Evolutionary conservation across 2,329 filamentous ascomycete species (phyloP), one percentile per base, ranked within the genome.

Genomic region (Drechmeria coniospora): DNA sequence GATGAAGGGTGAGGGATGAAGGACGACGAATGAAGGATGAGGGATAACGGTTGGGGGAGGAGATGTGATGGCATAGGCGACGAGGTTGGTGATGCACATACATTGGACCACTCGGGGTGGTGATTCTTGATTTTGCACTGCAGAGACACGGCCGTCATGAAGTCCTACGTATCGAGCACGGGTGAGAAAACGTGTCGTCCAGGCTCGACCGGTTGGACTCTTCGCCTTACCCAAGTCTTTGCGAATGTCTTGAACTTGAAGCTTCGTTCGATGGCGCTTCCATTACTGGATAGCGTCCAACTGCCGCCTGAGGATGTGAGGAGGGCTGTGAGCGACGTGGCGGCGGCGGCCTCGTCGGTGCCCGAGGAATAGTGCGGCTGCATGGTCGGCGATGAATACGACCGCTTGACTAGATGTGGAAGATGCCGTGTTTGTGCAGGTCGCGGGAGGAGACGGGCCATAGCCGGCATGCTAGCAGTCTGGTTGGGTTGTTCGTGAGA

Each of bases 81-180:
- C 10, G 6, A 6, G 18, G 18, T 10, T 20, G 18, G 18, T 20
- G 15, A 13, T 15, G 47, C 59, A n/a, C n/a, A 38, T 51, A 75
- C 75, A 43, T 83, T 82, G 3, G 73, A 75, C 77, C 77, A 82
- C 47, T 82, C 77, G 0, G 78, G 77, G 42, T 83, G 78, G 46
- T 83, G 78, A 40, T 71, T 77, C 42, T 66, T 63, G 21, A 67
- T 47, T 43, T 77, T 76, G 52, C 74, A 79, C 41, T 80, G 66
- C 18, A 73, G 53, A 8, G 76, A 71, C 10, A 82, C 65, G 3
- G 63, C 62, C n/a, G 74, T 77, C 76, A 82, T 81, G 51, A 82
- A 83, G 36, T 75, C 73, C 74, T 78, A 35, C n/a, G 4, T n/a
- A 7, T 20, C 6, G 10, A 20, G 18, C 18, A 20, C 10, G 18